Evolutionary conservation across 2,329 filamentous ascomycete species (phyloP).

Genomic region (Aureobasidium zeae): DNA sequence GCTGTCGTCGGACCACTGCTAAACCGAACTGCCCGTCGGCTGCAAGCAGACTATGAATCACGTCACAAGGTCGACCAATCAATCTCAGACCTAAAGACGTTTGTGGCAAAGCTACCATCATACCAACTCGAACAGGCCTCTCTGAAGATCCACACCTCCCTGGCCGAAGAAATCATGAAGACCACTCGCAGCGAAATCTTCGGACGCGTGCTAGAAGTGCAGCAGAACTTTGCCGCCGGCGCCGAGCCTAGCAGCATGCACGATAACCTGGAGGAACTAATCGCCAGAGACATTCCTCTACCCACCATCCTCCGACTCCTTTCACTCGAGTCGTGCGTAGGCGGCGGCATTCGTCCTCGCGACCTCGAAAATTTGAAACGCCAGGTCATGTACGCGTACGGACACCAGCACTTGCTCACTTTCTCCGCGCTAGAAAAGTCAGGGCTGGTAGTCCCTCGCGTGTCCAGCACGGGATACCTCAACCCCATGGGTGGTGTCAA

Average conservation of each 20-base stretch:
- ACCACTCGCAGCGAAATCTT: conserved; percentile 85
- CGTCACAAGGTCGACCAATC: conserved; percentile 73
- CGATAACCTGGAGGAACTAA: conserved; percentile 87
- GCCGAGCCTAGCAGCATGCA: conserved; percentile 76
- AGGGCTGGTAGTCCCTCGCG: conserved; percentile 69
- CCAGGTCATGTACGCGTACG: conserved; percentile 83
- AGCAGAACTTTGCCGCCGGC: conserved; percentile 85
- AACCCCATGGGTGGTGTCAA: conserved; percentile 61
- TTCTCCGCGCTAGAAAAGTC: conserved; percentile 82
- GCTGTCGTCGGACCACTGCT: conserved; percentile 82
- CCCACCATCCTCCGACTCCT: conserved; percentile 74
- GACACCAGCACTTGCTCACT: conserved; percentile 88
- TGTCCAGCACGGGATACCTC: conserved; percentile 63
- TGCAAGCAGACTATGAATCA: conserved; percentile 80
- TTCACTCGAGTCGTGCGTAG: conserved; percentile 84
- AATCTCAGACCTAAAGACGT: conserved; percentile 83
- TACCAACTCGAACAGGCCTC: conserved; percentile 92
- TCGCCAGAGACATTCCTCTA: conserved; percentile 73
- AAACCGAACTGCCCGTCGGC: conserved; percentile 79
- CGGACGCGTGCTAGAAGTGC: conserved; percentile 78
- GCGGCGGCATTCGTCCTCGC: conserved; percentile 76
- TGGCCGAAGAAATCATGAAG: conserved; percentile 93
- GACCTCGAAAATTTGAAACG: conserved; percentile 86
- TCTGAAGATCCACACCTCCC: conserved; percentile 79
- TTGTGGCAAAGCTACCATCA: conserved; percentile 84